phyloP scores from a whole-genome alignment of 495 filamentous ascomycete genomes.

The Penicillium longicatenatum region DNA sequence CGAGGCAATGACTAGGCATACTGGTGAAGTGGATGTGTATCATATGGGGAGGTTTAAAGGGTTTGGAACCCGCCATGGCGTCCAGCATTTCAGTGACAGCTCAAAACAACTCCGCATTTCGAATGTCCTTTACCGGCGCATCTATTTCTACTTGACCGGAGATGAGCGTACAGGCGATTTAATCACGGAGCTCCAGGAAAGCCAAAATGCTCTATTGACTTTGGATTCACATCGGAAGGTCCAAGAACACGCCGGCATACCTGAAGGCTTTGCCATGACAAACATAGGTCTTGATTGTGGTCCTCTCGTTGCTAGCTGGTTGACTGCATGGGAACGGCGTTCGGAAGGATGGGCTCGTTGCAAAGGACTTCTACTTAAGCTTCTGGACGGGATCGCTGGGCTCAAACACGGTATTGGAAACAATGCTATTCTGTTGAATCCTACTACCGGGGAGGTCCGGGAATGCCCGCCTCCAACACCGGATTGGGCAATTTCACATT shows the following conservation, averaged over 20 bases:
- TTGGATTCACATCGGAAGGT: slow-evolving; percentile 53
- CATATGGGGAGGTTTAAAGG: slow-evolving; percentile 49
- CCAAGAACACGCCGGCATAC: slow-evolving; percentile 37
- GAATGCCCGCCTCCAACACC: slow-evolving; percentile 25
- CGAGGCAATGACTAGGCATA: slow-evolving; percentile 50
- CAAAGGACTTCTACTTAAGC: slow-evolving; percentile 13
- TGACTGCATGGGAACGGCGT: slow-evolving; percentile 47
- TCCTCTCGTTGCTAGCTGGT: slow-evolving; percentile 42
- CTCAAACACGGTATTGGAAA: slow-evolving; percentile 25
- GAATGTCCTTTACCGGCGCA: slow-evolving; percentile 44
- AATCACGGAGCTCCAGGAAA: slow-evolving; percentile 33
- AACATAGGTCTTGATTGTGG: slow-evolving; percentile 49
- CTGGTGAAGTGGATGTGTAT: slow-evolving; percentile 53
- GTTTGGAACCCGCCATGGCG: slow-evolving; percentile 53
- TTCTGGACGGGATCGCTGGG: slow-evolving; percentile 21
- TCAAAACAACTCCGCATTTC: slow-evolving; percentile 54
- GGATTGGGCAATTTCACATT: slow-evolving; percentile 25
- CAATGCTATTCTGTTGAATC: slow-evolving; percentile 25
- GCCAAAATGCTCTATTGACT: slow-evolving; percentile 35
- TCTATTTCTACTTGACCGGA: slow-evolving; percentile 50
- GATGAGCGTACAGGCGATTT: slow-evolving; percentile 49
- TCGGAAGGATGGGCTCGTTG: slow-evolving; percentile 16
- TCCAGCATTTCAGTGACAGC: slow-evolving; percentile 53
- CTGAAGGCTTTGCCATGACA: slow-evolving; percentile 36
- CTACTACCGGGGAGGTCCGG: slow-evolving; percentile 18